These are phyloP conservation scores for Podila clonocystis DNA, from an alignment of 192 early-diverging fungal species.

Conservation along the genomic window DNA sequence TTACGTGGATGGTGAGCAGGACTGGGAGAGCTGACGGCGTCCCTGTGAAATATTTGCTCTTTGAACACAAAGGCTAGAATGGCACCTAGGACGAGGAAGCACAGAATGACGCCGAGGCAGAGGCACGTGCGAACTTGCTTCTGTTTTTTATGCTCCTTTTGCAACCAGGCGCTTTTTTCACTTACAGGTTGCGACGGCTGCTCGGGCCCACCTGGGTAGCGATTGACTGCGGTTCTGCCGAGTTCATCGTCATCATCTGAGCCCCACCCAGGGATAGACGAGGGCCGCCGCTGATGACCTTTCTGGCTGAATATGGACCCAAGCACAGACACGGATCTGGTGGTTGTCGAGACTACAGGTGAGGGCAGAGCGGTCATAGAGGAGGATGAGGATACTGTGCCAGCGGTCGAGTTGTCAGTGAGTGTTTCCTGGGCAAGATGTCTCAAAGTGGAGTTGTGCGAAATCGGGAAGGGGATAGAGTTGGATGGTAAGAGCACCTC, in stretches of 20 bases:
- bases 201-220: not conserved
- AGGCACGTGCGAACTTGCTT: slow-evolving; percentile 26
- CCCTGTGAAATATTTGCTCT: slow-evolving; percentile 15
- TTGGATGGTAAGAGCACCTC: not conserved
- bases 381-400: not conserved
- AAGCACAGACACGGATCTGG: slow-evolving; percentile 7
- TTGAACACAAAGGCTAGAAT: slow-evolving; percentile 18
- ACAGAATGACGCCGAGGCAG: slow-evolving; percentile 27
- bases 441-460: not conserved
- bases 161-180: slow-evolving; percentile 40
- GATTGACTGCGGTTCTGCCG: not conserved
- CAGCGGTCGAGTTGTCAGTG: not conserved
- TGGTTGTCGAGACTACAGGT: not conserved
- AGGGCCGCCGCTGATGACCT: not conserved
- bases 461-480: not conserved
- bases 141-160: slow-evolving; percentile 20
- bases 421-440: not conserved
- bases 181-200: not conserved
- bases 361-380: not conserved
- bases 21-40: not conserved
- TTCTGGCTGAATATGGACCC: slow-evolving; percentile 14
- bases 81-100: slow-evolving; percentile 23
- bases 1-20: not conserved
- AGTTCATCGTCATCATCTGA: slow-evolving; percentile 45
- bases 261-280: slow-evolving; percentile 39